Base-by-base conservation (phyloP, 345 rosid species). In the Kandelia obovata region DNA sequence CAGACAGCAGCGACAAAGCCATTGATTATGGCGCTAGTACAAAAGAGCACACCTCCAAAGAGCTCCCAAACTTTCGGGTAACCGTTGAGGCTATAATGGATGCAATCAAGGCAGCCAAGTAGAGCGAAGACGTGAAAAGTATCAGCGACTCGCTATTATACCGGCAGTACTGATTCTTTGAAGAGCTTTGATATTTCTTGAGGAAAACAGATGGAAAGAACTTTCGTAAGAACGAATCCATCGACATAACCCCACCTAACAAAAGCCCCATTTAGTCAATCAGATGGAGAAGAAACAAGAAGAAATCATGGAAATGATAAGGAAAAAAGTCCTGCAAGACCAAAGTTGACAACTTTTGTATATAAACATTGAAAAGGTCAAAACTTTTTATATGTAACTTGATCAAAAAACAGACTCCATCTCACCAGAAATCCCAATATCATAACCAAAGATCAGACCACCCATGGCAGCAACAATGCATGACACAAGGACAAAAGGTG, bases 381-480 rank as follows among this genome's bases (percentile, higher is more conserved):
- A 39, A 39, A 39, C n/a, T 4, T 10, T 39, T 39, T 9, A 10
- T 2, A 16, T 9, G n/a, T n/a, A n/a, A n/a, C n/a, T n/a, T n/a
- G n/a, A n/a, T 30, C 6, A 11, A 46, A 39, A 28, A 17, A 62
- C 0, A 25, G 16, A 43, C 17, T 32, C 1, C 6, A n/a, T 23
- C 59, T 80, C 73, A 90, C 98, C 98, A 8, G 98, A 93, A 69
- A 93, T 94, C 17, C 96, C 98, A 30, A 91, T 89, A 76, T 93
- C 98, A 64, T 93, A 93, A 20, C 98, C 98, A 53, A 94, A 94
- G 79, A 94, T 94, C 76, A 94, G 84, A 72, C 98, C 98, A 2
- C 98, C 98, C 98, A 91, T 94, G 84, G 90, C 94, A n/a, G 96
- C 98, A 28, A 94, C 90, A 26, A 94, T 73, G 66, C 97, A 94